phyloP scores from a whole-genome alignment of 441 rosid species.

The Populus hybrid region DNA sequence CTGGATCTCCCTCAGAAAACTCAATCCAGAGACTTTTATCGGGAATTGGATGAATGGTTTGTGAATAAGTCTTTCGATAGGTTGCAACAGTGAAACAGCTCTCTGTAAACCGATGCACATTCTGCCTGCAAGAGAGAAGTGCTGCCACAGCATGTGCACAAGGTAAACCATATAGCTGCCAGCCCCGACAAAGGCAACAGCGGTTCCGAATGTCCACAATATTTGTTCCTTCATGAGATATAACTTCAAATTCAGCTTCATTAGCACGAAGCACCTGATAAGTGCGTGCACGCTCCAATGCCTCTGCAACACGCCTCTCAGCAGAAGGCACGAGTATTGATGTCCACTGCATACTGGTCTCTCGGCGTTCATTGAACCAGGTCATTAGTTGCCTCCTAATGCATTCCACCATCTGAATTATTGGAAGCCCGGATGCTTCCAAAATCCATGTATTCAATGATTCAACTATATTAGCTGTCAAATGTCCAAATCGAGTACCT shows the following conservation, averaged over 20 bases:
- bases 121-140: conserved; percentile 94
- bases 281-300: conserved; percentile 81
- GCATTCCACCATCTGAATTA: conserved; percentile 97
- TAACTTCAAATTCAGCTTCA: conserved; percentile 95
- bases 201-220: conserved; percentile 89
- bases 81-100: conserved; percentile 97
- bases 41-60: conserved; percentile 95
- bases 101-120: conserved; percentile 91
- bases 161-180: conserved; percentile 95
- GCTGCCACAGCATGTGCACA: conserved; percentile 99
- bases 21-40: conserved; percentile 89
- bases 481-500: conserved; percentile 83
- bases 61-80: conserved; percentile 85
- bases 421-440: conserved; percentile 96
- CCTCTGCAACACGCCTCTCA: conserved; percentile 81
- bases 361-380: conserved; percentile 93
- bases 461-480: conserved; percentile 86
- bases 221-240: conserved; percentile 88
- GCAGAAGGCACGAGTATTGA: conserved; percentile 92
- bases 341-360: conserved; percentile 93
- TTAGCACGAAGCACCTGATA: conserved; percentile 94
- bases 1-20: conserved; percentile 63
- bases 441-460: conserved; percentile 82
- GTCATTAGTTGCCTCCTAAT: conserved; percentile 94
- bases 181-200: conserved; percentile 93